phyloP scores from a whole-genome alignment of 1,139 yeast genomes.

The Kodamaea sp. region DNA sequence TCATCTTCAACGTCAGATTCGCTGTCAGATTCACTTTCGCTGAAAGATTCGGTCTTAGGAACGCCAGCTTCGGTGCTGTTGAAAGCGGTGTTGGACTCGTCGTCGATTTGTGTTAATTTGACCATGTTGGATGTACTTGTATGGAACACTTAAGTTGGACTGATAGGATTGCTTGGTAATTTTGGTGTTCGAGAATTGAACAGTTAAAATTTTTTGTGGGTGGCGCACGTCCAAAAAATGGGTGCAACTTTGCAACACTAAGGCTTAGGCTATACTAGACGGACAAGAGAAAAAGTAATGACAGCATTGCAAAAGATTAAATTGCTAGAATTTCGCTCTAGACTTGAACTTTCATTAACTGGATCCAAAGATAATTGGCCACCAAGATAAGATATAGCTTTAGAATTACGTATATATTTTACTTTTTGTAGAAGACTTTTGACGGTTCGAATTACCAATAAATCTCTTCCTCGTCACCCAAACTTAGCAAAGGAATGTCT shows the following conservation, averaged over 20 bases:
- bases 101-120: conserved; percentile 71
- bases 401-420: too few relatives aligned
- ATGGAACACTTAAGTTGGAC: too few relatives aligned
- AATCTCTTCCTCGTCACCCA: conserved; percentile 15
- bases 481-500: conserved; percentile 23
- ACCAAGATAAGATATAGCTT: too few relatives aligned
- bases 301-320: too few relatives aligned
- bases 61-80: conserved; percentile 20
- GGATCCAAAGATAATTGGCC: too few relatives aligned
- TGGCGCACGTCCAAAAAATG: conserved; percentile 5
- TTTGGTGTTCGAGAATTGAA: conserved; percentile 1
- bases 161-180: conserved; percentile 5
- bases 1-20: conserved; percentile 69
- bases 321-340: too few relatives aligned
- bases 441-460: conserved; percentile 7
- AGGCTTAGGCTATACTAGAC: too few relatives aligned
- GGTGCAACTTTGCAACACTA: too few relatives aligned
- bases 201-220: conserved; percentile 10
- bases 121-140: conserved; percentile 48
- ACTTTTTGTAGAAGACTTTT: too few relatives aligned
- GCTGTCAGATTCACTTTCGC: conserved; percentile 39
- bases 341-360: too few relatives aligned
- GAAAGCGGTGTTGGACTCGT: conserved; percentile 46
- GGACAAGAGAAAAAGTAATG: too few relatives aligned
- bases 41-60: conserved; percentile 22